A percentile compares a stretch with the other conserved stretches of the same genome.
Conservation (phyloP, 2,329 filamentous ascomycete genomes). For the Emergomyces pasteurianus region DNA sequence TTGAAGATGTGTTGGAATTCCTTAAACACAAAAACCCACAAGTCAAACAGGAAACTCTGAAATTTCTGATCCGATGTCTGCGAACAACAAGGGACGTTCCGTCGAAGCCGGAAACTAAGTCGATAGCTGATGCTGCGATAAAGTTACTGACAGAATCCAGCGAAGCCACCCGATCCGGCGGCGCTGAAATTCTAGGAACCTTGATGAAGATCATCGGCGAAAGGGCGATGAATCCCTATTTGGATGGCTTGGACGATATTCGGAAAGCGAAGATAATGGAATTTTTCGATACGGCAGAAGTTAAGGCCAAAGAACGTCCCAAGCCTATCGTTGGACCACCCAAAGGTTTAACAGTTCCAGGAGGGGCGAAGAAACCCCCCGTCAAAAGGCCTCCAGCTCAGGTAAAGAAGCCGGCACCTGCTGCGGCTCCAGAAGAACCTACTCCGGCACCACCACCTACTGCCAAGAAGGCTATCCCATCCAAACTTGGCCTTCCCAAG, state of each 20-base stretch:
- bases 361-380: constrained; percentile 26
- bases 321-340: constrained; percentile 58
- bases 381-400: constrained; percentile 43
- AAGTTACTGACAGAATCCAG: constrained; percentile 84
- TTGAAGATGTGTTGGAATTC: constrained; percentile 82
- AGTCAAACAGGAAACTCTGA: constrained; percentile 89
- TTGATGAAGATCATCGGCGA: constrained; percentile 99
- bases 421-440: constrained; percentile 37
- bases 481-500: constrained; percentile 36
- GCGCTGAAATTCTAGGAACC: constrained; percentile 83
- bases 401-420: constrained; percentile 40
- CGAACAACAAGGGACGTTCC: constrained; percentile 75
- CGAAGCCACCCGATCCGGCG: constrained; percentile 72
- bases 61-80: constrained; percentile 81
- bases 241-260: constrained; percentile 91
- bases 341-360: constrained; percentile 42
- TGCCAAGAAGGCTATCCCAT: constrained; percentile 27
- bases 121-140: constrained; percentile 77
- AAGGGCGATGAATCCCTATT: constrained; percentile 80
- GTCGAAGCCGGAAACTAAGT: constrained; percentile 67
- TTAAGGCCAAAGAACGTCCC: constrained; percentile 84
- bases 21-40: constrained; percentile 93
- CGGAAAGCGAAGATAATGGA: constrained; percentile 93
- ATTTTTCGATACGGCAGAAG: constrained; percentile 68
- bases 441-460: constrained; percentile 38